phyloP scores from a whole-genome alignment of 208 protist genomes.

The Crithidia thermophila region DNA sequence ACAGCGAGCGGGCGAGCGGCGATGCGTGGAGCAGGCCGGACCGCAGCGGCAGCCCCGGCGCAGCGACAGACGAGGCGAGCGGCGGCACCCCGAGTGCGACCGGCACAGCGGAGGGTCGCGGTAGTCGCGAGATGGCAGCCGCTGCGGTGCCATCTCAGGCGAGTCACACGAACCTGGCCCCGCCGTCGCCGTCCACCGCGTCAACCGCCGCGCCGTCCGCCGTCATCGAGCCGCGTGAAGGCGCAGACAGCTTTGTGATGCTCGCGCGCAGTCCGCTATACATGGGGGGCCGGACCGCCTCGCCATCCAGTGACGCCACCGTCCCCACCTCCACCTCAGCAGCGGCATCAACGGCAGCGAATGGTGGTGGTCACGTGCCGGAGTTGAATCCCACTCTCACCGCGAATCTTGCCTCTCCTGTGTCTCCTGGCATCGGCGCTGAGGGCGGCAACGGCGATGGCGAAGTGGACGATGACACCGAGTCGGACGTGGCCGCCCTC shows the following conservation, averaged over 20 bases:
- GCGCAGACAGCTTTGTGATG: neutral
- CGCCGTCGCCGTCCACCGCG: neutral
- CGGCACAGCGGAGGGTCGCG: slow-evolving; percentile 1
- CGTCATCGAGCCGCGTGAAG: no score
- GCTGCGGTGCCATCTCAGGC: neutral
- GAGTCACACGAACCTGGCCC: neutral
- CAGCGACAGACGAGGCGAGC: neutral
- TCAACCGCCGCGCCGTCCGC: neutral
- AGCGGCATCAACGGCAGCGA: no score
- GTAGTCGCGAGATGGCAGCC: neutral
- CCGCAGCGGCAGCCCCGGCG: neutral
- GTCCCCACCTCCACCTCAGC: no score
- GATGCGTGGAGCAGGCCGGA: neutral
- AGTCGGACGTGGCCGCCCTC: neutral
- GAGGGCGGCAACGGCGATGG: neutral
- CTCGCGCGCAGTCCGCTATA: slow-evolving; percentile 13
- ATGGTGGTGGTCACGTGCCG: no score
- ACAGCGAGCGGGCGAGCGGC: neutral
- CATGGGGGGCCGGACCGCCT: neutral
- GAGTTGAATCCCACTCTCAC: no score
- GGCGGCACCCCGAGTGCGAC: slow-evolving; percentile 1
- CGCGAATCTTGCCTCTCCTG: neutral
- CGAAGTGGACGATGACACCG: neutral
- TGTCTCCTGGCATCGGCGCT: neutral
- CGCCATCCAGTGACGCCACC: neutral